Conservation (phyloP, 371 early-diverging fungal species). For the Chytridium lagenaria region DNA sequence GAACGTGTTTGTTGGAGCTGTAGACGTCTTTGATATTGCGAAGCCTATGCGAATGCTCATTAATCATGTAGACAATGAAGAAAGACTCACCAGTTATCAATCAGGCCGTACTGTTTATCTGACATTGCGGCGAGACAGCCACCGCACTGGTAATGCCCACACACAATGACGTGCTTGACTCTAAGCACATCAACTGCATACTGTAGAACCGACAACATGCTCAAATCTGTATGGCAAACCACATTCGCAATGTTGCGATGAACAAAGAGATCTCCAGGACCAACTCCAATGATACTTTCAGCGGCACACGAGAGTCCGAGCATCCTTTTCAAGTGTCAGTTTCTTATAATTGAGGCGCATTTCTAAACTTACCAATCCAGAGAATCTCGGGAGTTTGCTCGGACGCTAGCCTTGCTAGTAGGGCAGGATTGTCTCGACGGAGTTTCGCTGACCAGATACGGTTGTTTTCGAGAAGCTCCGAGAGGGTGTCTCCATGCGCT, state of each 20-base stretch:
- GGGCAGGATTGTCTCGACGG: slow-evolving; percentile 54
- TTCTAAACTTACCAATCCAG: slow-evolving; percentile 81
- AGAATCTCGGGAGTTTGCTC: slow-evolving; percentile 86
- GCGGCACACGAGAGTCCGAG: slow-evolving; percentile 92
- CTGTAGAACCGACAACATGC: slow-evolving; percentile 84
- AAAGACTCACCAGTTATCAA: slow-evolving; percentile 90
- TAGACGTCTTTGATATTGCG: slow-evolving; percentile 46
- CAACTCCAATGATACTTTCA: slow-evolving; percentile 52
- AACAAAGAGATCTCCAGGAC: slow-evolving; percentile 90
- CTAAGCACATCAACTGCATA: slow-evolving; percentile 90
- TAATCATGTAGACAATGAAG: slow-evolving; percentile 43
- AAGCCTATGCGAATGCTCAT: slow-evolving; percentile 18
- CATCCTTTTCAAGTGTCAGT: no score
- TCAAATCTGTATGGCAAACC: slow-evolving; percentile 72
- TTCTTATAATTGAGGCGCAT: no score
- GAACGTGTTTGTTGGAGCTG: slow-evolving; percentile 34
- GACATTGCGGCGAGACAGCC: slow-evolving; percentile 74
- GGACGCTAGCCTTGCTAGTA: slow-evolving; percentile 65
- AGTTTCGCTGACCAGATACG: slow-evolving; percentile 62
- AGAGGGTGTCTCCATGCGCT: background rate
- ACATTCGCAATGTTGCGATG: slow-evolving; percentile 97
- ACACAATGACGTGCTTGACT: slow-evolving; percentile 91
- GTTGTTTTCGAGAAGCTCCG: slow-evolving; percentile 50
- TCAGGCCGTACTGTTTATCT: slow-evolving; percentile 68
- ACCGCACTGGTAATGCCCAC: slow-evolving; percentile 91